Base-by-base conservation (phyloP, 371 early-diverging fungal genomes). In the Aphelidium insulamus region DNA sequence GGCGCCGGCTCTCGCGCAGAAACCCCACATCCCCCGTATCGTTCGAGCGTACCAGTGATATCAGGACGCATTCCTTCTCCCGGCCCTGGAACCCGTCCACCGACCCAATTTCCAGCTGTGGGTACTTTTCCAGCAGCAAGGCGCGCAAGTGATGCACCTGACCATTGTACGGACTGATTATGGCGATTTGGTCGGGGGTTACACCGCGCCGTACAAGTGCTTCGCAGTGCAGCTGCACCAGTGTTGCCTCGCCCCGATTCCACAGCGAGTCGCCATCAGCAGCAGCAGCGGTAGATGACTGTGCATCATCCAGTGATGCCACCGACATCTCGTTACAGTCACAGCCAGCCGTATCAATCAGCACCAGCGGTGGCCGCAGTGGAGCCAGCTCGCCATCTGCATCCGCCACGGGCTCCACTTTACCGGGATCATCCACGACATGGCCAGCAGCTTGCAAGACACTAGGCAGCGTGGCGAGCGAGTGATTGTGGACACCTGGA, bases 81-180 rank as follows among this genome's bases (percentile, higher is more conserved):
- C 83, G 66, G 0, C 97, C 95, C 49, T 97, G 97, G 44, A 92
- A 88, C 0, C 91, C 88, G 54, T 97, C 97, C 1, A 94, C 87
- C 2, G 80, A 72, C 0, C 77, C 78, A 15, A 85, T 67, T 41
- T 82, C 83, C 28, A 85, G 55, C 2, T 43, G 58, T 1, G 61
- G 59, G 36, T 48, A 51, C 39, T 39, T 48, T 28, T 54, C 57
- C 30, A 40, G 36, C 16, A 62, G 33, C 31, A 52, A 14, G 16
- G 40, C 34, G n/a, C 41, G 30, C 26, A 58, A n/a, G n/a, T n/a
- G n/a, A n/a, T n/a, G n/a, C 5, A 77, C 82, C 45, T 90, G 91
- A 0, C 62, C 81, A 14, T 62, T 62, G 51, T 83, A 88, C 1
- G 87, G 87, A 3, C 80, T 72, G 27, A 88, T 82, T 23, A 91